A percentile compares a stretch with the other conserved stretches of the same genome.
Conservation (phyloP, 2,329 filamentous ascomycete genomes). For the Botryotinia globosa region DNA sequence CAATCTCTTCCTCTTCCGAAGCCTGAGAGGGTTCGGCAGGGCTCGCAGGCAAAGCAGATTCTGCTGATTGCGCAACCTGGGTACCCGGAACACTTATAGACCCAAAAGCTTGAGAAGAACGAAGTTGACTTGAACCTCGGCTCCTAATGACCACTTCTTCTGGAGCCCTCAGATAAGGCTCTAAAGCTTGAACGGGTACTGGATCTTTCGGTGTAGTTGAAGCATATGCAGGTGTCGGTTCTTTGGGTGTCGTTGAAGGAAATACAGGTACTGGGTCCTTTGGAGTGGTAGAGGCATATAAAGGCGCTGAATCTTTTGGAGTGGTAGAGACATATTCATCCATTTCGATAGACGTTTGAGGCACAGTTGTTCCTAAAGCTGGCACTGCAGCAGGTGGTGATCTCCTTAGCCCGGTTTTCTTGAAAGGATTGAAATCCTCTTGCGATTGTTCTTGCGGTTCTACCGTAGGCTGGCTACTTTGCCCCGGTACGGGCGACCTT, state of each 20-base stretch:
- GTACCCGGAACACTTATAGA: constrained; percentile 12
- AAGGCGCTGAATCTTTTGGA: constrained; percentile 24
- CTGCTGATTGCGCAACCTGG: background rate
- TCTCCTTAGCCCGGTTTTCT: constrained; percentile 25
- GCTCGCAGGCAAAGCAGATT: background rate
- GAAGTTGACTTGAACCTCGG: constrained; percentile 8
- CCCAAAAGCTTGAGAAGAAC: constrained; percentile 11
- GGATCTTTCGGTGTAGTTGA: constrained; percentile 25
- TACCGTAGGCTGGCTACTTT: constrained; percentile 12
- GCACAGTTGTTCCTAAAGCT: background rate
- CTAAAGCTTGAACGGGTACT: constrained; percentile 18
- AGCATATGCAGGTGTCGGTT: constrained; percentile 2
- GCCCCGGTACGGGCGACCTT: constrained; percentile 27
- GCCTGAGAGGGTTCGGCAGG: background rate
- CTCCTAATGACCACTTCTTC: constrained; percentile 14
- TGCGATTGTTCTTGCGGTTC: constrained; percentile 10
- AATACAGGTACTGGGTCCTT: constrained; percentile 23
- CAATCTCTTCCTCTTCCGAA: constrained; percentile 10
- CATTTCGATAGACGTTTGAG: background rate
- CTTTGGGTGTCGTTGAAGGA: constrained; percentile 2
- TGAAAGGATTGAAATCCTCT: constrained; percentile 23
- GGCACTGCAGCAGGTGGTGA: constrained; percentile 20
- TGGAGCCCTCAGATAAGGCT: constrained; percentile 9
- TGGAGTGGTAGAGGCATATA: constrained; percentile 19
- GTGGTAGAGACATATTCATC: constrained; percentile 15